Conservation (phyloP, 2,329 filamentous ascomycete genomes). For the Colletotrichum trifolii region DNA sequence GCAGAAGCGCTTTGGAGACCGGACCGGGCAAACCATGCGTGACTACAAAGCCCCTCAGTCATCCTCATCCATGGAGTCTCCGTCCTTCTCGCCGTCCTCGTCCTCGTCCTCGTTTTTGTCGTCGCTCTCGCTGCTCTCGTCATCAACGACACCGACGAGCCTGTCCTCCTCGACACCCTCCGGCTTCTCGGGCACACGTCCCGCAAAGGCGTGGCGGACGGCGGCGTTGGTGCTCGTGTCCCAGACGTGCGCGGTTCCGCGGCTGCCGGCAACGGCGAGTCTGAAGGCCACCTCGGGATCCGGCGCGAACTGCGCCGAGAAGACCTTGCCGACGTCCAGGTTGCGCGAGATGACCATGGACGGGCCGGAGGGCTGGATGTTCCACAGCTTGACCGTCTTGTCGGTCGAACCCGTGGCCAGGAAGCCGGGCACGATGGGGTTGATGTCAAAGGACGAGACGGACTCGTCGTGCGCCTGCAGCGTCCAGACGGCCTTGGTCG, state of each 20-base stretch:
- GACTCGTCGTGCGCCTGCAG: slow-evolving; percentile 95
- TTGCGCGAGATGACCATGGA: slow-evolving; percentile 93
- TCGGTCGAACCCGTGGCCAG: slow-evolving; percentile 94
- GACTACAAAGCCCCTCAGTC: slow-evolving; percentile 39
- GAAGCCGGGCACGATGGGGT: slow-evolving; percentile 88
- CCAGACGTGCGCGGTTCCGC: slow-evolving; percentile 93
- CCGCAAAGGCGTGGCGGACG: slow-evolving; percentile 84
- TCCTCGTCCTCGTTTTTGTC: slow-evolving; percentile 65
- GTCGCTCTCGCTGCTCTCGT: slow-evolving; percentile 74
- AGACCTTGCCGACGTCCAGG: slow-evolving; percentile 93
- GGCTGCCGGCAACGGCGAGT: slow-evolving; percentile 92
- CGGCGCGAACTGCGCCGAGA: slow-evolving; percentile 89
- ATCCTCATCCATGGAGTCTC: slow-evolving; percentile 69
- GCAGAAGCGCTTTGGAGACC: slow-evolving; percentile 5
- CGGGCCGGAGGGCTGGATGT: slow-evolving; percentile 82
- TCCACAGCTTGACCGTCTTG: slow-evolving; percentile 97
- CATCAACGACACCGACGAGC: slow-evolving; percentile 77
- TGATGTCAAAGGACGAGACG: slow-evolving; percentile 92
- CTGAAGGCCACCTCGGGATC: slow-evolving; percentile 92
- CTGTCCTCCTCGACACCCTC: slow-evolving; percentile 78
- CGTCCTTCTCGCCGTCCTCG: slow-evolving; percentile 53
- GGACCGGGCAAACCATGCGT: neutral
- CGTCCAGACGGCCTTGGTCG: slow-evolving; percentile 90
- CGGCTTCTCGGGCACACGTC: slow-evolving; percentile 64
- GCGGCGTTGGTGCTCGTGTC: slow-evolving; percentile 93